Conservation (phyloP, 495 filamentous ascomycete species). For the Penicillium nucicola region DNA sequence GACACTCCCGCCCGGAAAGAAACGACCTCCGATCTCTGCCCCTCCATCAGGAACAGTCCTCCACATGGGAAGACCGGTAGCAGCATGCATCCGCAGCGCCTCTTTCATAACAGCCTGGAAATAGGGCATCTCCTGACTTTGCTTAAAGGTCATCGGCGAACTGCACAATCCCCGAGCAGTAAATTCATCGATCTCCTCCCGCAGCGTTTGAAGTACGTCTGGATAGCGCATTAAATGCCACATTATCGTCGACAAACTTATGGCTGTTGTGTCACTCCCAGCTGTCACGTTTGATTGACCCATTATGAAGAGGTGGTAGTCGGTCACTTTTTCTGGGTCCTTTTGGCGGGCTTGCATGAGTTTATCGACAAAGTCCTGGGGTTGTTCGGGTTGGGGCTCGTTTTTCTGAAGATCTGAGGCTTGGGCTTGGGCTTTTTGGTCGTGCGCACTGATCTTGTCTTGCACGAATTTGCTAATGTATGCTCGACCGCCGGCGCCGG, state of each 20-base stretch:
- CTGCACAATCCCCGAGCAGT: conserved; percentile 26
- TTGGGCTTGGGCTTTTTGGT: conserved; percentile 8
- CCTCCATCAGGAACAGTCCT: conserved; percentile 42
- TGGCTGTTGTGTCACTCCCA: conserved; percentile 55
- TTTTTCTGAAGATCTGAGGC: conserved; percentile 5
- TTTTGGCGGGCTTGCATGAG: conserved; percentile 53
- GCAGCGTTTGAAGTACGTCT: conserved; percentile 32
- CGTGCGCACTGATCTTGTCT: conserved; percentile 38
- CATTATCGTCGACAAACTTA: conserved; percentile 47
- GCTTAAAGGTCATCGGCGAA: conserved; percentile 38
- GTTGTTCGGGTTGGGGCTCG: conserved; percentile 26
- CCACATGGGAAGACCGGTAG: conserved; percentile 36
- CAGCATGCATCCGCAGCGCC: conserved; percentile 38
- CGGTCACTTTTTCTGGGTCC: conserved; percentile 53
- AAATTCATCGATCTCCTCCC: conserved; percentile 42
- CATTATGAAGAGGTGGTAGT: conserved; percentile 47
- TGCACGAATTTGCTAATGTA: conserved; percentile 44
- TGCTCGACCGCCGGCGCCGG: conserved; percentile 36
- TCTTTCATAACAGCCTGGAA: conserved; percentile 49
- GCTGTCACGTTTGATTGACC: conserved; percentile 51
- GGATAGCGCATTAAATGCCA: conserved; percentile 48
- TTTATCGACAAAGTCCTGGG: conserved; percentile 53
- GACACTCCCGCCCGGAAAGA: conserved; percentile 40
- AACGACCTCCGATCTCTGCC: conserved; percentile 28
- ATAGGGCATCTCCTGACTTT: conserved; percentile 48